phyloP scores from a whole-genome alignment of 257 asterid species.

The Nicotiana otophora region DNA sequence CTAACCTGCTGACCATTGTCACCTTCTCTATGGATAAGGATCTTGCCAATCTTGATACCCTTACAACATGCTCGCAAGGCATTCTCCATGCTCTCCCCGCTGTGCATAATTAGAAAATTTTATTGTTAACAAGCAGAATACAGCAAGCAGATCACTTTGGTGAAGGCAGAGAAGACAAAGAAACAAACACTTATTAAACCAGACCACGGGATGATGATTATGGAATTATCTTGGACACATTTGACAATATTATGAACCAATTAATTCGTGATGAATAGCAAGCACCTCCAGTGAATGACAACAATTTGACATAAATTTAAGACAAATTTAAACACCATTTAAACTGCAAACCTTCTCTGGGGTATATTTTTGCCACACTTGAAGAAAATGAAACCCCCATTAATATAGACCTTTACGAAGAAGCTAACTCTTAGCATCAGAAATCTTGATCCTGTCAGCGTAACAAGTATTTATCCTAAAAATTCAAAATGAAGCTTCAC shows the following conservation, averaged over 20 bases:
- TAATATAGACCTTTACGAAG: neutral
- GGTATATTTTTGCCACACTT: neutral
- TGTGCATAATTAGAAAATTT: conserved; percentile 21
- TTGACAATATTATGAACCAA: neutral
- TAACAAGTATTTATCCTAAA: neutral
- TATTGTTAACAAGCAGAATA: neutral
- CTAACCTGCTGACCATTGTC: conserved; percentile 92
- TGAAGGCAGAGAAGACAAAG: neutral
- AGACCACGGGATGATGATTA: neutral
- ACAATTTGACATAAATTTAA: neutral
- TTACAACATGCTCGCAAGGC: conserved; percentile 98
- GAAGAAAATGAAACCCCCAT: neutral
- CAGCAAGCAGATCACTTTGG: conserved; percentile 3
- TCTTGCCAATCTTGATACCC: conserved; percentile 97
- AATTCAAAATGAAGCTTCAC: neutral
- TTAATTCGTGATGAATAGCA: neutral
- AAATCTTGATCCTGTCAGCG: neutral
- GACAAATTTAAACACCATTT: neutral
- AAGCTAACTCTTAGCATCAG: neutral
- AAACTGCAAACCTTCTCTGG: neutral
- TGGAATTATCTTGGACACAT: neutral
- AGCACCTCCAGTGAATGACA: neutral
- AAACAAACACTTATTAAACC: neutral
- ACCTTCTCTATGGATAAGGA: conserved; percentile 93
- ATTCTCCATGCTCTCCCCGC: conserved; percentile 93